Conservation (phyloP, 139 green algal species). For the Volvox africanus region DNA sequence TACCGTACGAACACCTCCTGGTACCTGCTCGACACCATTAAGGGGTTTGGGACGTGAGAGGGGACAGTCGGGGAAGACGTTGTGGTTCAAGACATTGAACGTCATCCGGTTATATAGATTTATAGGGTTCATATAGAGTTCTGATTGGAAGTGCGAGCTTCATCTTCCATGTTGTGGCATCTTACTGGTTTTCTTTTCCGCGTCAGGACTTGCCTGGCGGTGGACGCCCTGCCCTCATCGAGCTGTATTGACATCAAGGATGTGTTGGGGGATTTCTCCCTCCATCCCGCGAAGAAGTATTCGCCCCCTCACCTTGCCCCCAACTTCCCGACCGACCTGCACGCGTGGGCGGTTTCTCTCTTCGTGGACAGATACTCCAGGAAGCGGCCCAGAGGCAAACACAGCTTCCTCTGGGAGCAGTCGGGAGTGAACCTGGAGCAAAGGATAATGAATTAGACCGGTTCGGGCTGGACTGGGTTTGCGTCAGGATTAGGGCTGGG, state of each 20-base stretch:
- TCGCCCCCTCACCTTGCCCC: neutral
- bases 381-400: slow-evolving; percentile 1
- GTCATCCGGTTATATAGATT: neutral
- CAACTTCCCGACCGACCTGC: neutral
- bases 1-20: slow-evolving; percentile 5
- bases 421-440: slow-evolving; percentile 13
- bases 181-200: neutral
- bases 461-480: neutral
- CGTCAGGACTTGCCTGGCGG: neutral
- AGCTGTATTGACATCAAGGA: neutral
- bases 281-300: neutral
- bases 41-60: neutral
- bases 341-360: neutral
- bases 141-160: no score
- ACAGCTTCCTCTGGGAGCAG: slow-evolving; percentile 25
- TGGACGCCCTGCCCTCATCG: neutral
- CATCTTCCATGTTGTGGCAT: neutral
- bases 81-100: neutral
- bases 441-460: neutral
- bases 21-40: neutral
- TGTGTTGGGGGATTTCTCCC: neutral
- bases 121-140: no score
- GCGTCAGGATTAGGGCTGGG: no score
- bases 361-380: slow-evolving; percentile 21
- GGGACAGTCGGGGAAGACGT: neutral